Percentiles rank a stretch among this genome's conserved stretches.
Conservation (phyloP, 2,329 filamentous ascomycete genomes). For the Zymoseptoria pseudotritici region DNA sequence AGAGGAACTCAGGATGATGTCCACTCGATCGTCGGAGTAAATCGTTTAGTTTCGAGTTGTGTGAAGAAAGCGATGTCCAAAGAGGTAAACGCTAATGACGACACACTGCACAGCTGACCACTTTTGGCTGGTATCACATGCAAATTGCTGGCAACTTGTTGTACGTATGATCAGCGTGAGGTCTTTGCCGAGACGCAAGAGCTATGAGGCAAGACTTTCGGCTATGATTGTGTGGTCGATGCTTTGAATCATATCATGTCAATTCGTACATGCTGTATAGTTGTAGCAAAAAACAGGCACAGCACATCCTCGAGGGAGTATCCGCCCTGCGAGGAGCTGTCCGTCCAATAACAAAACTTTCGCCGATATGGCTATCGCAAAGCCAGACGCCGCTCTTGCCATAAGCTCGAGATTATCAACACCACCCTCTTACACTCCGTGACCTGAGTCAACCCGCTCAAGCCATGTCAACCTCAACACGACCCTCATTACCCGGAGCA, state of each 20-base stretch:
- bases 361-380: background rate
- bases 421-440: background rate
- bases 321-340: background rate
- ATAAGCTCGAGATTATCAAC: background rate
- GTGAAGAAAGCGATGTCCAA: background rate
- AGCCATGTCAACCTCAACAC: constrained; percentile 79
- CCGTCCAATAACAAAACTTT: background rate
- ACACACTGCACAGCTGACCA: background rate
- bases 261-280: background rate
- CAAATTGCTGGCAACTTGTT: background rate
- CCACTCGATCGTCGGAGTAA: background rate
- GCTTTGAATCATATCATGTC: background rate
- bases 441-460: background rate
- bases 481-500: constrained; percentile 67
- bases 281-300: background rate
- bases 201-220: background rate
- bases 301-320: background rate
- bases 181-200: background rate
- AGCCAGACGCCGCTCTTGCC: background rate
- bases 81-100: background rate
- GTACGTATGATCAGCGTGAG: background rate
- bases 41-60: background rate
- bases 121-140: background rate
- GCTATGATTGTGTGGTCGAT: background rate
- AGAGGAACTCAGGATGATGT: background rate